A percentile compares a stretch with the other conserved stretches of the same genome.
Evolutionary conservation across 768 basidiomycete species (phyloP).

Genomic region (Leccinum boreale): DNA sequence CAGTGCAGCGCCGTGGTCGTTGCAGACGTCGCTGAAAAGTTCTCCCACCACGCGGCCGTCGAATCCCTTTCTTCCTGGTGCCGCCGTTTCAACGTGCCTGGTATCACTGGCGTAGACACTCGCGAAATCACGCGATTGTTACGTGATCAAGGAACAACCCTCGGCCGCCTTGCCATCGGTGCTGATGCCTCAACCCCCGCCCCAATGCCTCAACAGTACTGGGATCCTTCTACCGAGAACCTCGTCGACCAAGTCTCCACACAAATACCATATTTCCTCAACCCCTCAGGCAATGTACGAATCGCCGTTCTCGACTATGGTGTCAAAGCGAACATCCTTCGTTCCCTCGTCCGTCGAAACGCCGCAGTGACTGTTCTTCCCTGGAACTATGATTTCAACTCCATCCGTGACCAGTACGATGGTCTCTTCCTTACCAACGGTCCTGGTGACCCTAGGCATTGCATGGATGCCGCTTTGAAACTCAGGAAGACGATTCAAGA

Average conservation of each 20-base stretch:
- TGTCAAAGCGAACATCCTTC: conserved; percentile 95
- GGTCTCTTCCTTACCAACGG: conserved; percentile 97
- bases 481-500: conserved; percentile 80
- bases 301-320: conserved; percentile 98
- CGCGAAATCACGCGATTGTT: conserved; percentile 92
- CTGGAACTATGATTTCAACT: conserved; percentile 97
- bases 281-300: conserved; percentile 81
- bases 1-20: conserved; percentile 94
- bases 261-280: conserved; percentile 76
- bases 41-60: conserved; percentile 91
- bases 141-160: conserved; percentile 95
- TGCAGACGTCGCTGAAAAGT: conserved; percentile 90
- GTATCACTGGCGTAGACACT: conserved; percentile 95
- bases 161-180: conserved; percentile 87
- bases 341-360: conserved; percentile 85
- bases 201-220: conserved; percentile 72
- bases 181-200: conserved; percentile 56
- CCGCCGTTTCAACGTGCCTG: conserved; percentile 82
- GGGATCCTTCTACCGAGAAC: conserved; percentile 91
- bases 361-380: conserved; percentile 94
- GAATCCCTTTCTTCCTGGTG: conserved; percentile 96
- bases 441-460: conserved; percentile 89
- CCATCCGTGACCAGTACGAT: conserved; percentile 85
- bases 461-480: conserved; percentile 78
- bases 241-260: conserved; percentile 94